phyloP scores from a whole-genome alignment of 2,329 filamentous ascomycete species.

The Pseudogymnoascus sp. region DNA sequence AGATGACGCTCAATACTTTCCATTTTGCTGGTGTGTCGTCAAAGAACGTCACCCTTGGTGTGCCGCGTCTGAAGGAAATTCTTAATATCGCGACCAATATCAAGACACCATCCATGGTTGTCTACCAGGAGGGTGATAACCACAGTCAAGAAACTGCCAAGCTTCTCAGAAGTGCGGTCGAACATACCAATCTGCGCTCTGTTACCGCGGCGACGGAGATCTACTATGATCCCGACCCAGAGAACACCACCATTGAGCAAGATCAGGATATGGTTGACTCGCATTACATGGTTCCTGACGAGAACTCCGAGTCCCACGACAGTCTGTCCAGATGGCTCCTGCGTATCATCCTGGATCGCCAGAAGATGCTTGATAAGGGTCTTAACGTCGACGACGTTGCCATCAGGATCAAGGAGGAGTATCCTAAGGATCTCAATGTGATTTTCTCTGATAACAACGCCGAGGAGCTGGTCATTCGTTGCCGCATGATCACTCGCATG shows the following conservation, averaged over 20 bases:
- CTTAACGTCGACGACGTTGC: slow-evolving; percentile 89
- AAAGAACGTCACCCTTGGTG: slow-evolving; percentile 98
- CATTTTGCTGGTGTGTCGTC: slow-evolving; percentile 99
- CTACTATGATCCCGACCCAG: slow-evolving; percentile 91
- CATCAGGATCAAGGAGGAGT: slow-evolving; percentile 79
- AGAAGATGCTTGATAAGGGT: slow-evolving; percentile 91
- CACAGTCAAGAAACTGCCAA: slow-evolving; percentile 75
- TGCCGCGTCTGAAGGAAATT: slow-evolving; percentile 98
- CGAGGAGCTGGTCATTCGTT: slow-evolving; percentile 87
- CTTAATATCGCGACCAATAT: slow-evolving; percentile 96
- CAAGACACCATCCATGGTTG: slow-evolving; percentile 95
- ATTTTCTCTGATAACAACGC: slow-evolving; percentile 98
- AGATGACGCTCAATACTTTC: slow-evolving; percentile 99
- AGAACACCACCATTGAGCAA: slow-evolving; percentile 74
- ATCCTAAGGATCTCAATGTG: slow-evolving; percentile 75
- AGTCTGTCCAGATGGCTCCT: slow-evolving; percentile 92
- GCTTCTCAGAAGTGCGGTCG: slow-evolving; percentile 76
- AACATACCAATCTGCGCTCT: slow-evolving; percentile 88
- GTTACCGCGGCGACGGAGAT: slow-evolving; percentile 91
- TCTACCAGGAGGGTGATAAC: slow-evolving; percentile 63
- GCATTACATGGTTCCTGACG: slow-evolving; percentile 89
- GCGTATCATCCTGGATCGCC: slow-evolving; percentile 84
- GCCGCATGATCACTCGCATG: slow-evolving; percentile 66
- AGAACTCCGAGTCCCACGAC: slow-evolving; percentile 52
- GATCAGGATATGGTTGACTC: slow-evolving; percentile 94